phyloP scores from a whole-genome alignment of 2,329 filamentous ascomycete genomes.

The Colletotrichum eleusines region DNA sequence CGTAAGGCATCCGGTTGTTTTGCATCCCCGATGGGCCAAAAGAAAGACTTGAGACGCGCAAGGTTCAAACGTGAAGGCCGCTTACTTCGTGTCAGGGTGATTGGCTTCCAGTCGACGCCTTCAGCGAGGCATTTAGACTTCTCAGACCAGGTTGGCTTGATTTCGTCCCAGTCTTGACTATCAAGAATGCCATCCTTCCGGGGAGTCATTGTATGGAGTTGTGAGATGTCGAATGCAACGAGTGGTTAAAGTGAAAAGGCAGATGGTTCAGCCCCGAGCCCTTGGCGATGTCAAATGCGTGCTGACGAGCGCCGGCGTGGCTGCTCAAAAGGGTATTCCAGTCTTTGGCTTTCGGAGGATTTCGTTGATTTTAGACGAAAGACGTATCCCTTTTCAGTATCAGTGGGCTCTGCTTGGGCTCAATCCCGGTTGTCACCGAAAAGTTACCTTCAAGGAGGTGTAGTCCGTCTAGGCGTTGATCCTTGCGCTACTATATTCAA shows the following conservation, averaged over 20 bases:
- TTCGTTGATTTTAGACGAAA: conserved; percentile 20
- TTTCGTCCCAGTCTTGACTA: conserved; percentile 51
- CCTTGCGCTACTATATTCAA: not conserved
- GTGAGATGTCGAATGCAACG: not conserved
- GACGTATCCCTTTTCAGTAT: conserved; percentile 25
- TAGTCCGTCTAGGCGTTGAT: conserved; percentile 23
- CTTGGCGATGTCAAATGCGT: conserved; percentile 6
- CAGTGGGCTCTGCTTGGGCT: not conserved
- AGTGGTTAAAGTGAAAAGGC: not conserved
- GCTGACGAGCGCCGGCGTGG: conserved; percentile 8
- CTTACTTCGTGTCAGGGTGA: conserved; percentile 39
- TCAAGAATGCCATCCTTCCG: conserved; percentile 50
- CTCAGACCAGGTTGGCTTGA: conserved; percentile 44
- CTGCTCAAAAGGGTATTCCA: conserved; percentile 4
- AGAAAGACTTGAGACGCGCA: conserved; percentile 21
- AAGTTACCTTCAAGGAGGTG: not conserved
- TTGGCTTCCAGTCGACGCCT: conserved; percentile 48
- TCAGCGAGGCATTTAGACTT: conserved; percentile 43
- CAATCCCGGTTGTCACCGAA: not conserved
- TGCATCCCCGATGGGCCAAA: conserved; percentile 40
- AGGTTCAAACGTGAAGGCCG: conserved; percentile 26
- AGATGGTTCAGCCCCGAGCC: not conserved
- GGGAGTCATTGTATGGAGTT: conserved; percentile 47
- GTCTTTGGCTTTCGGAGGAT: conserved; percentile 1
- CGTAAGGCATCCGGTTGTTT: conserved; percentile 45